Conservation (phyloP, 108 stramenopile species). For the Conticribra weissflogii region DNA sequence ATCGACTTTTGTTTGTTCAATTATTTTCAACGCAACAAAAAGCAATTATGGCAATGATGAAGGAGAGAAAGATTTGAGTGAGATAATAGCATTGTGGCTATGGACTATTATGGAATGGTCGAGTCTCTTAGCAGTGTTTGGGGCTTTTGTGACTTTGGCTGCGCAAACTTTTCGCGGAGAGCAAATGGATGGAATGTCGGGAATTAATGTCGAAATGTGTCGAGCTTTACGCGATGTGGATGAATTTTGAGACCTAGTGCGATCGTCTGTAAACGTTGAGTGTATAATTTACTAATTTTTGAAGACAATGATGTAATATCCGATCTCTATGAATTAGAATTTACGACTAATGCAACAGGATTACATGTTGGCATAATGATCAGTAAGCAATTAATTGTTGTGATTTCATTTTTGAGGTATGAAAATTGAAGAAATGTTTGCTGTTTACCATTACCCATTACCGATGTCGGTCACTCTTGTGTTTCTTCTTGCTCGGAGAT, state of each 20-base stretch:
- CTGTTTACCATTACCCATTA: neutral
- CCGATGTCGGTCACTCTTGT: neutral
- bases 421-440: neutral
- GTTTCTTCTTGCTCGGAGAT: neutral
- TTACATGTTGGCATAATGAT: no score
- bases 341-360: no score
- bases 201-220: constrained; percentile 56
- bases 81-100: neutral
- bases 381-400: no score
- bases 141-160: constrained; percentile 49
- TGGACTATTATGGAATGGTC: constrained; percentile 22
- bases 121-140: constrained; percentile 35
- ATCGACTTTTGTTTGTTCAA: constrained; percentile 15
- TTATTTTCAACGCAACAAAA: neutral
- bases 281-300: no score
- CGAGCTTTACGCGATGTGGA: constrained; percentile 33
- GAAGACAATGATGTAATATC: no score
- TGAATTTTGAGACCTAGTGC: neutral
- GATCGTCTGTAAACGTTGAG: neutral
- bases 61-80: constrained; percentile 6
- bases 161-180: constrained; percentile 39
- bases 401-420: neutral
- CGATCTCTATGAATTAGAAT: no score
- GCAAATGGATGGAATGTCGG: constrained; percentile 56
- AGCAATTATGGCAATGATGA: neutral